Percentiles rank a stretch among this genome's conserved stretches.
Evolutionary conservation across 805 yeast genomes (phyloP).

Genomic region (Wickerhamiella domercqiae): DNA sequence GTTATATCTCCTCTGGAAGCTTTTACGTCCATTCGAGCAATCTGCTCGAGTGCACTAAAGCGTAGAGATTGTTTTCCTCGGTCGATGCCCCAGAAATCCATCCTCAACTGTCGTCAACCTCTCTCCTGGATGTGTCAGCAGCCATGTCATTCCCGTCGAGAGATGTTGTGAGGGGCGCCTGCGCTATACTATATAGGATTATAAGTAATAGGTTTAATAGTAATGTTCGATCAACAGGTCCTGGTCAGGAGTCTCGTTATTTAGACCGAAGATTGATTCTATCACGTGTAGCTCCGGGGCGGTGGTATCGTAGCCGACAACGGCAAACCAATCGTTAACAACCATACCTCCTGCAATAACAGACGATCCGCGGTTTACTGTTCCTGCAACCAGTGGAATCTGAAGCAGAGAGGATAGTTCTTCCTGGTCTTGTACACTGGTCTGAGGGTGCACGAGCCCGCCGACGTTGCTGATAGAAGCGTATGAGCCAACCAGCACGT

Average conservation of each 20-base stretch:
- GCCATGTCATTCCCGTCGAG: neutral
- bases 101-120: slow-evolving; percentile 1
- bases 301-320: slow-evolving; percentile 92
- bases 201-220: too few species aligned
- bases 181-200: too few species aligned
- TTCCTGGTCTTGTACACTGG: slow-evolving; percentile 94
- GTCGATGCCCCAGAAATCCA: slow-evolving; percentile 16
- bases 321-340: slow-evolving; percentile 96
- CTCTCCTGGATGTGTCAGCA: slow-evolving; percentile 1
- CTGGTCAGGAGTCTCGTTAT: slow-evolving; percentile 27
- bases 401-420: slow-evolving; percentile 89
- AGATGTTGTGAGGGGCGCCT: too few species aligned
- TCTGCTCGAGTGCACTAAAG: slow-evolving; percentile 13
- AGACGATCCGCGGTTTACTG: slow-evolving; percentile 92
- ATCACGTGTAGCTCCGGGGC: slow-evolving; percentile 96
- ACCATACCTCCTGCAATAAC: slow-evolving; percentile 99
- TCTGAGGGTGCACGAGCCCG: slow-evolving; percentile 96
- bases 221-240: slow-evolving; percentile 27
- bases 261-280: slow-evolving; percentile 68
- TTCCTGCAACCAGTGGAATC: slow-evolving; percentile 97
- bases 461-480: slow-evolving; percentile 94
- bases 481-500: slow-evolving; percentile 92
- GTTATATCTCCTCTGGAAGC: slow-evolving; percentile 13
- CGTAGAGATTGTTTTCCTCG: slow-evolving; percentile 11
- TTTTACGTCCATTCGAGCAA: slow-evolving; percentile 11